Conservation (phyloP, 2,329 filamentous ascomycete genomes). For the Cladosporium sp. region DNA sequence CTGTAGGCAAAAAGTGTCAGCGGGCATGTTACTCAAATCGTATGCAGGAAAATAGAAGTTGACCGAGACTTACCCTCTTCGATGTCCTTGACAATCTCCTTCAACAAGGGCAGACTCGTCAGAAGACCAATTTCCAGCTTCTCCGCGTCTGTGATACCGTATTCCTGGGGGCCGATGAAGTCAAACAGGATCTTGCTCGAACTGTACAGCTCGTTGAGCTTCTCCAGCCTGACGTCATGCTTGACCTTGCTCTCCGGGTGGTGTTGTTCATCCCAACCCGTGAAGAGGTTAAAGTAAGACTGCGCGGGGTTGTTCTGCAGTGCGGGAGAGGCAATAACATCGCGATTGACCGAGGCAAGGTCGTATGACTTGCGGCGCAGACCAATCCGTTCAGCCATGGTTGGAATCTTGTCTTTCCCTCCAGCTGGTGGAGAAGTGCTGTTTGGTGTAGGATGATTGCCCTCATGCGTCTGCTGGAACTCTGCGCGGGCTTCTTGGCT, state of each 20-base stretch:
- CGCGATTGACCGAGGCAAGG: conserved; percentile 29
- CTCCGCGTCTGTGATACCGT: conserved; percentile 91
- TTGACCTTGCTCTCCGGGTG: conserved; percentile 66
- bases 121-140: conserved; percentile 98
- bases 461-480: conserved; percentile 37
- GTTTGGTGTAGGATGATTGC: conserved; percentile 24
- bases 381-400: conserved; percentile 51
- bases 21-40: neutral
- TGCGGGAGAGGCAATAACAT: conserved; percentile 22
- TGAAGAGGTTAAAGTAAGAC: conserved; percentile 88
- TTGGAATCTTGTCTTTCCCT: conserved; percentile 23
- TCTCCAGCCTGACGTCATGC: conserved; percentile 80
- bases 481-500: conserved; percentile 37
- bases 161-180: conserved; percentile 97
- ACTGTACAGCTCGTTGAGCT: conserved; percentile 88
- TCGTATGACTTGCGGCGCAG: conserved; percentile 56
- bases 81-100: conserved; percentile 94
- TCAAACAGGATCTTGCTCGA: conserved; percentile 95
- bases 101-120: conserved; percentile 88
- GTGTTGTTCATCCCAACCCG: conserved; percentile 58
- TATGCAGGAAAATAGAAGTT: neutral
- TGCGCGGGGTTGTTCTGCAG: conserved; percentile 50
- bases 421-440: conserved; percentile 15
- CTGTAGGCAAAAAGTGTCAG: conserved; percentile 37
- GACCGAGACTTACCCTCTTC: conserved; percentile 62